Percentiles rank a stretch among this genome's conserved stretches.
These are phyloP conservation scores for Rhododendron williamsianum DNA, from an alignment of 148 eudicot genomes.

Conservation along the genomic window DNA sequence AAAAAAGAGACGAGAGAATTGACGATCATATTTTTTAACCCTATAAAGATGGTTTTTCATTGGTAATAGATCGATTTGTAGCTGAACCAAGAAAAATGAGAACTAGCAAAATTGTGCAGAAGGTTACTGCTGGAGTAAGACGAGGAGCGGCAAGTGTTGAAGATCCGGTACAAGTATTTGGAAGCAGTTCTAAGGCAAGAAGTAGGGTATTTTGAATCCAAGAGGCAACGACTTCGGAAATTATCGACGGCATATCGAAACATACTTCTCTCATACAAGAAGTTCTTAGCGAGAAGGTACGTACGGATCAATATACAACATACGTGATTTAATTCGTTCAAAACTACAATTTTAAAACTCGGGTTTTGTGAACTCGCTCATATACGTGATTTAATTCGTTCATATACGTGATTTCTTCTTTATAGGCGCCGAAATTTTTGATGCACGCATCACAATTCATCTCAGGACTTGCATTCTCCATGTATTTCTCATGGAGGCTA, in stretches of 20 bases:
- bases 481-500: conserved; percentile 89
- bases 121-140: conserved; percentile 95
- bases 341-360: background rate
- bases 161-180: conserved; percentile 71
- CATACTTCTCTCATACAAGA: conserved; percentile 84
- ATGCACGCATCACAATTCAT: conserved; percentile 80
- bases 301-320: conserved; percentile 17
- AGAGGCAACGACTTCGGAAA: conserved; percentile 87
- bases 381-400: no score
- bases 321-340: background rate
- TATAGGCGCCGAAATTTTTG: conserved; percentile 80
- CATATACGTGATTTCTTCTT: background rate
- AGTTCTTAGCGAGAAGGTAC: conserved; percentile 88
- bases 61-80: background rate
- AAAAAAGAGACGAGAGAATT: background rate
- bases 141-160: conserved; percentile 82
- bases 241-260: conserved; percentile 71
- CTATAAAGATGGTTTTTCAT: background rate
- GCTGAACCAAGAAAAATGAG: background rate
- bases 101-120: conserved; percentile 30
- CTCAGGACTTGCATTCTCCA: conserved; percentile 78
- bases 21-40: no score
- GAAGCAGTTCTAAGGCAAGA: conserved; percentile 90
- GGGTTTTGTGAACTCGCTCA: background rate
- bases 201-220: conserved; percentile 95